Percentiles rank a stretch among this genome's conserved stretches.
phyloP scores from a whole-genome alignment of 179 eudicot genomes.

The Corrigiola litoralis region DNA sequence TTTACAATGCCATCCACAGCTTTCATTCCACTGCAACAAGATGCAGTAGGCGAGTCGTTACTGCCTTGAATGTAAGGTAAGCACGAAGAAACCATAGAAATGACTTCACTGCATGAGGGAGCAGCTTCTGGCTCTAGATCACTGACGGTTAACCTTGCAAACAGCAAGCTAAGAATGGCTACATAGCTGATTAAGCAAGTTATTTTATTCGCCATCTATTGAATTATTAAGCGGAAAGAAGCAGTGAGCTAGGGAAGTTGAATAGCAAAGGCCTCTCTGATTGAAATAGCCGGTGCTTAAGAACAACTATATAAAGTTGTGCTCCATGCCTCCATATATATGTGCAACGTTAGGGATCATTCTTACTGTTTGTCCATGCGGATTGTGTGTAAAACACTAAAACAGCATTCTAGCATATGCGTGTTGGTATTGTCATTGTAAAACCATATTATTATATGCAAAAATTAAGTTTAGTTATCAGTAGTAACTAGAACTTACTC shows the following conservation, averaged over 20 bases:
- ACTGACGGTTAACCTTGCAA: neutral
- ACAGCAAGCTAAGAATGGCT: slow-evolving; percentile 10
- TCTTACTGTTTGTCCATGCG: too few species aligned
- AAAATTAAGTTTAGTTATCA: too few species aligned
- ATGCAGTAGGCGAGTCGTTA: slow-evolving; percentile 2
- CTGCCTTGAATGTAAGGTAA: slow-evolving; percentile 9
- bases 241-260: too few species aligned
- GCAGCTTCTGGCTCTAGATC: neutral
- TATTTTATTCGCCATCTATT: slow-evolving; percentile 10
- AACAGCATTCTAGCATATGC: too few species aligned
- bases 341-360: neutral
- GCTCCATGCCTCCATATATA: neutral
- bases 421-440: too few species aligned
- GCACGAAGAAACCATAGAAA: slow-evolving; percentile 13
- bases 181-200: slow-evolving; percentile 1
- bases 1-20: slow-evolving; percentile 4
- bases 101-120: slow-evolving; percentile 3
- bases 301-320: neutral
- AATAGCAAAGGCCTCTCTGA: neutral
- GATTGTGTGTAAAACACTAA: too few species aligned
- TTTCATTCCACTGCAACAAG: slow-evolving; percentile 24
- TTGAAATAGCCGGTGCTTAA: neutral
- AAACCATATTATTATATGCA: too few species aligned
- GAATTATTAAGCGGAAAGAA: neutral
- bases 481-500: too few species aligned